A percentile compares a stretch with the other conserved stretches of the same genome.
Conservation (phyloP, 228 moss, liverwort and hornwort genomes). For the Sphagnum magellanicum region DNA sequence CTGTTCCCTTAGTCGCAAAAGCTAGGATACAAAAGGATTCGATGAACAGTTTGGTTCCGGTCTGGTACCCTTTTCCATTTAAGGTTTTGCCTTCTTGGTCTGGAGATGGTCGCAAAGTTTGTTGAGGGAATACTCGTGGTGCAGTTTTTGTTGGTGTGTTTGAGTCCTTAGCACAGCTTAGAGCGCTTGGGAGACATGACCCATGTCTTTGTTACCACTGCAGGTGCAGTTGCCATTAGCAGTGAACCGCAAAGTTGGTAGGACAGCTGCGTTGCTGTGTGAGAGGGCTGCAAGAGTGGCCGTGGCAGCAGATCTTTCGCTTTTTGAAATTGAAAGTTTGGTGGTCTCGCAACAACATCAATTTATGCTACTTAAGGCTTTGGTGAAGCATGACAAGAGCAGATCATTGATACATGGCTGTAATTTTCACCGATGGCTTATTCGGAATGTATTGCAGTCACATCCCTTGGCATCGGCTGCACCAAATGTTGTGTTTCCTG, state of each 20-base stretch:
- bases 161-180: too few relatives aligned
- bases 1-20: too few relatives aligned
- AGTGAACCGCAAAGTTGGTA: conserved; percentile 45
- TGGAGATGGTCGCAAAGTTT: too few relatives aligned
- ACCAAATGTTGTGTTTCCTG: conserved; percentile 60
- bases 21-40: too few relatives aligned
- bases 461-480: conserved; percentile 89
- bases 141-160: neutral
- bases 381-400: conserved; percentile 71
- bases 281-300: conserved; percentile 94
- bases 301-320: conserved; percentile 51
- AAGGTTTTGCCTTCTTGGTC: too few relatives aligned
- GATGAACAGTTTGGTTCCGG: too few relatives aligned
- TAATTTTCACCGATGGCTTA: conserved; percentile 87
- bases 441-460: conserved; percentile 72
- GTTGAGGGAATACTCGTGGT: neutral
- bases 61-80: too few relatives aligned
- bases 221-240: conserved; percentile 23
- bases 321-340: conserved; percentile 64
- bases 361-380: conserved; percentile 83
- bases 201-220: neutral
- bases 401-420: conserved; percentile 72
- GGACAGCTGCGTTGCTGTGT: conserved; percentile 73
- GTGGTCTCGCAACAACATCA: conserved; percentile 80
- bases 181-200: too few relatives aligned